Evolutionary conservation across 177 flowering plant species (phyloP).

Genomic region (Telopea speciosissima): DNA sequence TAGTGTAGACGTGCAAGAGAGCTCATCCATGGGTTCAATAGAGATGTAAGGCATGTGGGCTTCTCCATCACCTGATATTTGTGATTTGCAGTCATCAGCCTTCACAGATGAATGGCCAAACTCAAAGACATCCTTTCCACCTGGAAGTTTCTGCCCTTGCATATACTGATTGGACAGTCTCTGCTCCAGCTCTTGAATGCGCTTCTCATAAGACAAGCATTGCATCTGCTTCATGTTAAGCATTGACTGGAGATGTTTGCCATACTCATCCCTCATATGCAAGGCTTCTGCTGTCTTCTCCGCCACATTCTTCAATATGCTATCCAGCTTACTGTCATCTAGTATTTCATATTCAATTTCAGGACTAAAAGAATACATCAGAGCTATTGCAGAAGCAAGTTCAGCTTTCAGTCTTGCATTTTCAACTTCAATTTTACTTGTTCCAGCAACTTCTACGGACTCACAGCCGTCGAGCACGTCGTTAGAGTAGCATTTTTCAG

Average conservation of each 20-base stretch:
- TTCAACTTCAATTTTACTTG: slow-evolving; percentile 95
- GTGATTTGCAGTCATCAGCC: slow-evolving; percentile 54
- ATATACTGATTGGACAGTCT: slow-evolving; percentile 69
- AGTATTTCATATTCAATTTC: slow-evolving; percentile 54
- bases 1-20: slow-evolving; percentile 59
- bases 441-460: slow-evolving; percentile 86
- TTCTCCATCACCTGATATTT: slow-evolving; percentile 50
- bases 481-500: slow-evolving; percentile 41
- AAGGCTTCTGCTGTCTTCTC: slow-evolving; percentile 93
- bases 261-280: slow-evolving; percentile 82
- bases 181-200: slow-evolving; percentile 87
- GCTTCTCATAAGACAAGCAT: slow-evolving; percentile 81
- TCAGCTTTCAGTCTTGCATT: slow-evolving; percentile 95
- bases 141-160: slow-evolving; percentile 42
- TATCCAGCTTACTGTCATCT: slow-evolving; percentile 65
- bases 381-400: slow-evolving; percentile 84
- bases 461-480: slow-evolving; percentile 53
- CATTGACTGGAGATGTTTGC: slow-evolving; percentile 74
- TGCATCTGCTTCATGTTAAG: slow-evolving; percentile 68
- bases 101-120: slow-evolving; percentile 33
- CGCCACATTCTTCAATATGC: slow-evolving; percentile 52
- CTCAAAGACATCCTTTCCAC: slow-evolving; percentile 34
- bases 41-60: slow-evolving; percentile 30
- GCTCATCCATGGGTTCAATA: slow-evolving; percentile 83
- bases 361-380: slow-evolving; percentile 51